Conservation (phyloP, 2,329 filamentous ascomycete species). For the Fusarium odoratissimum region DNA sequence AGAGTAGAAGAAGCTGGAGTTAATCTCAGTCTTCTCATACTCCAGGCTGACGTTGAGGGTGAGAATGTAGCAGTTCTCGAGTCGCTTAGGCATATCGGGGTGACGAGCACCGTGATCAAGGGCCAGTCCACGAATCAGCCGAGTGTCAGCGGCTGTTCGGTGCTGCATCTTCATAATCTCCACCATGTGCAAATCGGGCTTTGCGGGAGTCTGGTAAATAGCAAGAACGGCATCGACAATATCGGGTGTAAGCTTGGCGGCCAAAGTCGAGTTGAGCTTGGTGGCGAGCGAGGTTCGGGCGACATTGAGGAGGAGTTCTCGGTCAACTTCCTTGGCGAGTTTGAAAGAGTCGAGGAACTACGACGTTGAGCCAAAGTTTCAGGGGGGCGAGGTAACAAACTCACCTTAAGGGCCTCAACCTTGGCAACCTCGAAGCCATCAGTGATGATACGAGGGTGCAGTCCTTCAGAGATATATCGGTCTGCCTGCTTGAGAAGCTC, state of each 20-base stretch:
- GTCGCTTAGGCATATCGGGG: constrained; percentile 96
- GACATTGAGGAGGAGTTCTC: constrained; percentile 92
- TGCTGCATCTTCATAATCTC: constrained; percentile 99
- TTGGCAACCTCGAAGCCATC: constrained; percentile 98
- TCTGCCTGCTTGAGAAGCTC: constrained; percentile 98
- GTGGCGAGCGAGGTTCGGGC: constrained; percentile 94
- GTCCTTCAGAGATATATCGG: constrained; percentile 94
- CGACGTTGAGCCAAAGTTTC: constrained; percentile 15
- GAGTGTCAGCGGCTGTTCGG: constrained; percentile 93
- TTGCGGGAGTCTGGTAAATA: constrained; percentile 88
- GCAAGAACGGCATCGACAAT: constrained; percentile 97
- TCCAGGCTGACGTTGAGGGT: constrained; percentile 97
- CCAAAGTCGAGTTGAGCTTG: constrained; percentile 90
- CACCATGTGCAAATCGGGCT: constrained; percentile 98
- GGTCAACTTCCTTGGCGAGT: constrained; percentile 85
- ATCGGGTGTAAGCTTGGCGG: constrained; percentile 89
- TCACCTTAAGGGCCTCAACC: constrained; percentile 86
- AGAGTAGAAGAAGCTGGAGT: constrained; percentile 98
- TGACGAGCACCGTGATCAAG: constrained; percentile 96
- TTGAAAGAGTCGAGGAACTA: constrained; percentile 97
- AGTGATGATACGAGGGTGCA: constrained; percentile 95
- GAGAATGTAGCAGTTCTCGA: constrained; percentile 95
- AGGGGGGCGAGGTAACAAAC: constrained; percentile 5
- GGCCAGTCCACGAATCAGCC: constrained; percentile 91
- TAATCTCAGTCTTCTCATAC: constrained; percentile 99